These are phyloP conservation scores for Zygosaccharomyces bisporus DNA, from an alignment of 805 yeast genomes.

Conservation along the genomic window DNA sequence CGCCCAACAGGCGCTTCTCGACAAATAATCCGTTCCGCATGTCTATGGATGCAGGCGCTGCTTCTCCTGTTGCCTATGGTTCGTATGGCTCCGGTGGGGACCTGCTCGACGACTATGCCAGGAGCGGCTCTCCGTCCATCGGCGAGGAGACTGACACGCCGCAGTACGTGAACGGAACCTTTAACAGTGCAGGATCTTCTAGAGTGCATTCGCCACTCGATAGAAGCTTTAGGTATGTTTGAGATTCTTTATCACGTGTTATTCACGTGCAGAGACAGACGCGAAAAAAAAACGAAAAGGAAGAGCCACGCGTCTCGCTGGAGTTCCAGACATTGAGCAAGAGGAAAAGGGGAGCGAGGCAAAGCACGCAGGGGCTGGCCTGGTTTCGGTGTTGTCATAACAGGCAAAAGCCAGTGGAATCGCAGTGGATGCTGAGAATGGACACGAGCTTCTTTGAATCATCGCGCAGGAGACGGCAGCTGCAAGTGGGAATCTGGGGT, in stretches of 20 bases:
- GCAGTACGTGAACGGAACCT: slow-evolving; percentile 12
- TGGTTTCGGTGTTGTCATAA: background rate
- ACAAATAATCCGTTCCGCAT: slow-evolving; percentile 72
- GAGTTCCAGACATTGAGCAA: background rate
- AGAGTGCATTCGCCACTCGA: slow-evolving; percentile 37
- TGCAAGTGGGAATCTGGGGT: background rate
- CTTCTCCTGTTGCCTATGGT: slow-evolving; percentile 2
- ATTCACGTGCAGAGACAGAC: background rate
- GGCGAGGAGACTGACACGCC: slow-evolving; percentile 34
- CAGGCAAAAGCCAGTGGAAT: background rate
- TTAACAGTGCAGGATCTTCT: slow-evolving; percentile 24
- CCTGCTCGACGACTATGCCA: slow-evolving; percentile 57
- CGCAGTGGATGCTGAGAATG: background rate
- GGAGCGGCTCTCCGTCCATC: slow-evolving; percentile 29
- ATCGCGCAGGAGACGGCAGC: background rate
- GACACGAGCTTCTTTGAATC: background rate
- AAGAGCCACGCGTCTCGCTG: background rate
- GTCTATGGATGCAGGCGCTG: slow-evolving; percentile 26
- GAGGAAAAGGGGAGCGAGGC: background rate
- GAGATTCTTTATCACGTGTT: background rate
- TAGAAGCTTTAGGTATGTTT: slow-evolving; percentile 17
- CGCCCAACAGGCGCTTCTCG: slow-evolving; percentile 44
- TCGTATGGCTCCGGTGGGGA: slow-evolving; percentile 22
- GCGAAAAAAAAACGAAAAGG: background rate
- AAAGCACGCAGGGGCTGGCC: background rate